A percentile compares a stretch with the other conserved stretches of the same genome.
Evolutionary conservation across 1,284 basidiomycete species (phyloP).

Genomic region (Grifola frondosa): DNA sequence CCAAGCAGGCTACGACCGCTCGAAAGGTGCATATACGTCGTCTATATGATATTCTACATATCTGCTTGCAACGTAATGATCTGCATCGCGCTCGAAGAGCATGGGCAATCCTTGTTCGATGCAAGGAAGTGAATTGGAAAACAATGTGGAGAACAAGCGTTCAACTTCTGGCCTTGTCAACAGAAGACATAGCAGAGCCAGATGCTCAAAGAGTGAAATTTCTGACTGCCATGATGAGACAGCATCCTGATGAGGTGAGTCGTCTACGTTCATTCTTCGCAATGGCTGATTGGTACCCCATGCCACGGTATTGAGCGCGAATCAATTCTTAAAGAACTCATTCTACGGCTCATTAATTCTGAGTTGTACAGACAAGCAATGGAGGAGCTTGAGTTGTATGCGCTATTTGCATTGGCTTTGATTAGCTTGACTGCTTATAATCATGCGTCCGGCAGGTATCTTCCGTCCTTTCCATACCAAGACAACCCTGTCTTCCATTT

Average conservation of each 20-base stretch:
- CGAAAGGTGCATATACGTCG: conserved; percentile 72
- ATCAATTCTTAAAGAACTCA: conserved; percentile 69
- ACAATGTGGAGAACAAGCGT: conserved; percentile 74
- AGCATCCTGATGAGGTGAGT: conserved; percentile 61
- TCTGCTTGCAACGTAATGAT: conserved; percentile 72
- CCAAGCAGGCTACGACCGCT: conserved; percentile 46
- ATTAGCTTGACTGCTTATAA: conserved; percentile 3
- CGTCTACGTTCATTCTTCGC: background rate
- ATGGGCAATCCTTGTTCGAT: conserved; percentile 81
- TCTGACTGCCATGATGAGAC: conserved; percentile 67
- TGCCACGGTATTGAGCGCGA: conserved; percentile 53
- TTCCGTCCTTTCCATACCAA: conserved; percentile 83
- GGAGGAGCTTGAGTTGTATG: conserved; percentile 83
- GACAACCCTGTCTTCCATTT: conserved; percentile 77
- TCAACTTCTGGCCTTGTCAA: conserved; percentile 44
- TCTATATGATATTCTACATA: conserved; percentile 71
- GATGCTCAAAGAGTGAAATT: conserved; percentile 52
- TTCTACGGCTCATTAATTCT: conserved; percentile 62
- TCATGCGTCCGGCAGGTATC: conserved; percentile 52
- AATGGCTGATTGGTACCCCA: conserved; percentile 1
- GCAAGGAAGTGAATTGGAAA: conserved; percentile 81
- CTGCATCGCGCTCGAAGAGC: conserved; percentile 65
- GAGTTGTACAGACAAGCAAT: conserved; percentile 67
- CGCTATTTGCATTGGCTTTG: conserved; percentile 8
- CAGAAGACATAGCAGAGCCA: conserved; percentile 24